Evolutionary conservation across 1,284 basidiomycete species (phyloP).

Genomic region (Ganoderma resinaceum): DNA sequence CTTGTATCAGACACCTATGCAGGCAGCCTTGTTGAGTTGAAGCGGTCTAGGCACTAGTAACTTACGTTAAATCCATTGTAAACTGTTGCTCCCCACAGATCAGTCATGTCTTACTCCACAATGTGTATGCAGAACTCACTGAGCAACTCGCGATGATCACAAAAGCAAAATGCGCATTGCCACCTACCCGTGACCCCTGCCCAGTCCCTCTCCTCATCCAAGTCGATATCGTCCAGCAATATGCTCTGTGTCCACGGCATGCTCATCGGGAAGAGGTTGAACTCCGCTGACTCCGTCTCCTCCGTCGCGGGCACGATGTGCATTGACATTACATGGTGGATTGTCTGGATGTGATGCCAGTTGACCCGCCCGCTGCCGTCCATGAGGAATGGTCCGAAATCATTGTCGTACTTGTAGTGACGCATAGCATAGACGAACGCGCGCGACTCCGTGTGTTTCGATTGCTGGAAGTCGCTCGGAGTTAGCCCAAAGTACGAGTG

Average conservation of each 20-base stretch:
- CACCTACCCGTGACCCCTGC: conserved; percentile 66
- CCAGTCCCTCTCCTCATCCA: conserved; percentile 60
- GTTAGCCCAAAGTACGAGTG: conserved; percentile 66
- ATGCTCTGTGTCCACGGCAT: conserved; percentile 61
- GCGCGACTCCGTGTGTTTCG: conserved; percentile 49
- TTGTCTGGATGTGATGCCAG: conserved; percentile 63
- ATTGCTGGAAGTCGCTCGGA: conserved; percentile 43
- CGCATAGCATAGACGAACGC: conserved; percentile 66
- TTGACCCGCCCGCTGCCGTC: conserved; percentile 55
- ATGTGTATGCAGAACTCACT: conserved; percentile 46
- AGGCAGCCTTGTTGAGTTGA: not conserved
- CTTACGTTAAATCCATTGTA: conserved; percentile 57
- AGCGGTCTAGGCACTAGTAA: not conserved
- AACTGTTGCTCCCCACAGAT: conserved; percentile 41
- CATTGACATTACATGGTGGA: conserved; percentile 64
- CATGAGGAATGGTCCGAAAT: conserved; percentile 63
- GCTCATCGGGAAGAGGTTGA: conserved; percentile 56
- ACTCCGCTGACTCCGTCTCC: conserved; percentile 39
- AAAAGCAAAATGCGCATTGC: conserved; percentile 69
- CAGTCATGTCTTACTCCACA: not conserved
- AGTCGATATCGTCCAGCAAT: conserved; percentile 46
- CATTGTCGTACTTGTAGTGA: conserved; percentile 56
- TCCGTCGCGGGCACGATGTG: conserved; percentile 52
- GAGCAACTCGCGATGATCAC: conserved; percentile 69
- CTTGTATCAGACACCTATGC: conserved; percentile 38